Base-by-base conservation (phyloP, 2,329 filamentous ascomycete species). In the Xylogone sp. region DNA sequence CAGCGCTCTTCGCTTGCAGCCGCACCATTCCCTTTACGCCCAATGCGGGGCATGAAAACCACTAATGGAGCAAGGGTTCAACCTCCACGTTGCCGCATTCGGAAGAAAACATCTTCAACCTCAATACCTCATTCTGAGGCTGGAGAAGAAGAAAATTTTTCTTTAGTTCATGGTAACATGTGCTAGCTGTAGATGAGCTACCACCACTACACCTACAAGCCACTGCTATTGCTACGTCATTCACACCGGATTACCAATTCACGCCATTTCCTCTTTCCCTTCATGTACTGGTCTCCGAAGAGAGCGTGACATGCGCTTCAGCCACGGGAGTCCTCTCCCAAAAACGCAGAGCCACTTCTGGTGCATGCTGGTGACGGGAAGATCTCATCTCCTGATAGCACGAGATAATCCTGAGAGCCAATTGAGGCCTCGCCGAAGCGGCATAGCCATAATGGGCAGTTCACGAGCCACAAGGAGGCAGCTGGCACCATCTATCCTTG, bases 41-140 rank as follows among this genome's bases (percentile, higher is more conserved):
- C 21, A 19, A 43, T 42, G 24, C 18, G 29, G 46, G 24, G 45
- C 45, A 48, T 45, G 27, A 46, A 49, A 45, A 19, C 34, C 24
- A 22, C 51, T 53, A 6, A 7, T 16, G 13, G 12, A 7, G 34
- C 34, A 13, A 39, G 34, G 34, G 34, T 39, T 13, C 34, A 16
- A 39, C 13, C 12, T 9, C 34, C 34, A 18, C 34, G 34, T 16
- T 39, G 34, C 34, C 34, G 34, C 34, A 16, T 39, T 18, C 34
- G 34, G 34, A 39, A 16, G 34, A 13, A 6, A 39, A 39, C 34
- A 39, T 10, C 13, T 13, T 39, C 34, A 39, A 39, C 34, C 10
- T 18, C 34, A 39, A 31, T 13, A 7, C 13, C 27, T 7, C 7
- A 31, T 31, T 18, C 5, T 39, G 34, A 39, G n/a, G 34, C 34